Base-by-base conservation (phyloP, 73 alveolate genomes). In the Paramecium bursaria region DNA sequence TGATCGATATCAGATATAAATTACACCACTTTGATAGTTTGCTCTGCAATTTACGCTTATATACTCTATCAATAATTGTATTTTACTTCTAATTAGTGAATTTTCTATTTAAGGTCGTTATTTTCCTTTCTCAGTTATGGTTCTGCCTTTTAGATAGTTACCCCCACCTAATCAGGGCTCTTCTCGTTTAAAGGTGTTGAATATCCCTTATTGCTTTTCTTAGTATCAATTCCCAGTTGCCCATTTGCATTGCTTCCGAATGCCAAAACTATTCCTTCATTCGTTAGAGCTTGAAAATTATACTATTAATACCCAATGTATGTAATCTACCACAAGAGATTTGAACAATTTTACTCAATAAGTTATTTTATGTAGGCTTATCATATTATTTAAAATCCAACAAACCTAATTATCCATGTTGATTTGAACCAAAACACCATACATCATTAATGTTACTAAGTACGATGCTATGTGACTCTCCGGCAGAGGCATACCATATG, bases 321-420 rank as follows among this genome's bases (percentile, higher is more conserved):
- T 67, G 82, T 21, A 21, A 35, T 39, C 55, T 31, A 10, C 82
- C 82, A 67, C 82, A 67, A 1, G 53, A 35, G 5, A 67, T 67
- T 57, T 39, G 11, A 67, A 25, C 22, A 39, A 42, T n/a, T 23
- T 47, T 25, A 7, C 15, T 26, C 44, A 13, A 35, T 21, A 21
- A 17, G 33, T 13, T 15, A 67, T 10, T 21, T 25, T 33, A 25
- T 67, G 33, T 39, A 2, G 82, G 82, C 21, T 53, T 67, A 42
- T 67, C 82, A 15, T 67, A 67, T 42, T 67, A 17, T 19, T 67
- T 67, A 21, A 21, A 67, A 42, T 67, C 82, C 27, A 53, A 53
- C 46, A 67, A 67, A 30, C 82, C 82, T 14, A 67, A 27, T 19
- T 67, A 67, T 7, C 82, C 82, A 67, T 25, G 35, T 19, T 67